Evolutionary conservation across 1,284 basidiomycete species (phyloP), one percentile per base, ranked within the genome.

Genomic region (Exsudoporus floridanus): DNA sequence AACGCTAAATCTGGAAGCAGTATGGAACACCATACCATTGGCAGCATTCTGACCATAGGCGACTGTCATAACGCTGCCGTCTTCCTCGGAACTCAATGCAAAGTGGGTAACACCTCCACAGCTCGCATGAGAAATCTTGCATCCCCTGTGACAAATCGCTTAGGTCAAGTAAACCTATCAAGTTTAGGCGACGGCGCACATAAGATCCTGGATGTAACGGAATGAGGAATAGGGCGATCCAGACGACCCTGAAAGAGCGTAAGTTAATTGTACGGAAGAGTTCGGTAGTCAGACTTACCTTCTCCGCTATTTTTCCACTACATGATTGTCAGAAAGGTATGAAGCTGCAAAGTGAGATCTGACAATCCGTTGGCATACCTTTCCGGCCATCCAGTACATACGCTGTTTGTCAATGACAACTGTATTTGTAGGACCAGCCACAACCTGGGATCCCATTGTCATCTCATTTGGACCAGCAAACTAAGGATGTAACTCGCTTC

Each of bases 301-400:
- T 96, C 94, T 14, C 94, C 95, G 1, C 90, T 91, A 53, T 86
- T 88, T 72, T 96, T 97, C 90, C 92, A 97, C 83, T 92, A 71
- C 12, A 46, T 43, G 31, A 43, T 53, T 40, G 49, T 60, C 27
- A 52, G 65, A 66, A 36, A 47, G 18, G 23, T 39, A 53, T 43
- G 53, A 53, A 51, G 55, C 42, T 41, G 45, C 21, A 52, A 42
- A 39, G 23, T 3, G 34, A 37, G 19, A 39, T 38, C 50, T 30
- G 21, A 35, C 33, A 39, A 49, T 28, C 27, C 21, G 40, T 48
- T 5, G 38, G 60, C 77, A 47, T 57, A 86, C 86, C 75, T 90
- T 90, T 23, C 89, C 90, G 38, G 90, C 83, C 81, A 91, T 86
- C 79, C 83, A 93, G 62, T 87, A 92, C 81, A 92, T 88, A 19